Conservation (phyloP, 768 basidiomycete species). For the Russula virescens region DNA sequence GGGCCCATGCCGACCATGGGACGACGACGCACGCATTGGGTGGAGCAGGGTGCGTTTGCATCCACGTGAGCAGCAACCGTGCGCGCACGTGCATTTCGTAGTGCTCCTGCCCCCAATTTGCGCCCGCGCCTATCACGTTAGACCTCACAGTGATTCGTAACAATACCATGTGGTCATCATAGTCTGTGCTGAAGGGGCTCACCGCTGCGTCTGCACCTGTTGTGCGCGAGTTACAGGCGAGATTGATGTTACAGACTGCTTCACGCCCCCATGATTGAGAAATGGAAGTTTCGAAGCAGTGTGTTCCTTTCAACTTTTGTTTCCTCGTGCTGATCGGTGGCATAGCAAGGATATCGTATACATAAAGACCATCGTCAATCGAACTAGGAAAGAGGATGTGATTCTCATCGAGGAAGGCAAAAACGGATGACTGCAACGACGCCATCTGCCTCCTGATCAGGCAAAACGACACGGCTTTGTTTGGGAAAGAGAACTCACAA, state of each 20-base stretch:
- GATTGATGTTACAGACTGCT: neutral
- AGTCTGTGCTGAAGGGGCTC: neutral
- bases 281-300: constrained; percentile 9
- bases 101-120: neutral
- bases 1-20: constrained; percentile 5
- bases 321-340: neutral
- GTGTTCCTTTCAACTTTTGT: constrained; percentile 7
- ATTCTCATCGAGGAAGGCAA: constrained; percentile 8
- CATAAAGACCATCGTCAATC: constrained; percentile 6
- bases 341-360: constrained; percentile 9
- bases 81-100: constrained; percentile 3
- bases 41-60: constrained; percentile 3
- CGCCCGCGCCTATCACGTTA: neutral
- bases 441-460: constrained; percentile 1
- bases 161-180: neutral
- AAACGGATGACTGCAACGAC: neutral
- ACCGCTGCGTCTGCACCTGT: neutral
- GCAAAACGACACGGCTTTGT: no score
- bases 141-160: neutral
- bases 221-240: neutral
- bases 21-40: constrained; percentile 5
- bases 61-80: constrained; percentile 6
- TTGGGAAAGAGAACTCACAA: neutral
- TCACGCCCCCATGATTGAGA: neutral
- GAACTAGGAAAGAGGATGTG: constrained; percentile 14